A percentile compares a stretch with the other conserved stretches of the same genome.
Conservation (phyloP, 805 yeast genomes). For the Candida ponderosae region DNA sequence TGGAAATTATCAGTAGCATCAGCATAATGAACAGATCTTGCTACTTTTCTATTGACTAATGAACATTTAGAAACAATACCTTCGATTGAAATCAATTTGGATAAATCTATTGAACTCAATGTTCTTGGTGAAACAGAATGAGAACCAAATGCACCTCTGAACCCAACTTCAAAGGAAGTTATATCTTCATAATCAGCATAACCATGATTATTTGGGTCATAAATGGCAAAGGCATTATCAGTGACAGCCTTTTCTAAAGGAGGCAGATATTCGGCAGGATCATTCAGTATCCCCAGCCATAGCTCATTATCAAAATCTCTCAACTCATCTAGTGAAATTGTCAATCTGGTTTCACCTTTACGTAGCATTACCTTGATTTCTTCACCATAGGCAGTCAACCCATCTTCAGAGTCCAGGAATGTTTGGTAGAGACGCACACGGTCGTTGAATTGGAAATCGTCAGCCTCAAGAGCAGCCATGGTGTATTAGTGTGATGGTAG, state of each 20-base stretch:
- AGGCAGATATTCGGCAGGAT: slow-evolving; percentile 82
- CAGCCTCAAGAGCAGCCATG: slow-evolving; percentile 19
- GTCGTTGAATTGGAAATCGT: slow-evolving; percentile 57
- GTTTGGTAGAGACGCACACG: slow-evolving; percentile 86
- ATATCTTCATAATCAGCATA: slow-evolving; percentile 47
- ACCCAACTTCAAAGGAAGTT: slow-evolving; percentile 65
- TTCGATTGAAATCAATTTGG: slow-evolving; percentile 80
- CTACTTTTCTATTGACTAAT: slow-evolving; percentile 84
- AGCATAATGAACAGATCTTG: slow-evolving; percentile 89
- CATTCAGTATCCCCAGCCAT: slow-evolving; percentile 67
- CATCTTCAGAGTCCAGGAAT: slow-evolving; percentile 57
- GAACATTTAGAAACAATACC: slow-evolving; percentile 95
- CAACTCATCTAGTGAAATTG: slow-evolving; percentile 77
- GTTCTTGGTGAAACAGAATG: slow-evolving; percentile 86
- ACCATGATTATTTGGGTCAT: slow-evolving; percentile 52
- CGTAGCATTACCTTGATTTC: slow-evolving; percentile 67
- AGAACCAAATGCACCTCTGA: slow-evolving; percentile 87
- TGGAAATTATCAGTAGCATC: slow-evolving; percentile 78
- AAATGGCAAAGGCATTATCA: slow-evolving; percentile 68
- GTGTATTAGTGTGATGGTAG: neutral
- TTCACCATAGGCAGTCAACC: slow-evolving; percentile 55
- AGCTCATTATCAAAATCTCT: slow-evolving; percentile 73
- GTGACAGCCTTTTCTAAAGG: slow-evolving; percentile 83
- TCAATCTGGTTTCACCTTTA: slow-evolving; percentile 57
- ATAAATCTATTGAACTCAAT: slow-evolving; percentile 65